Evolutionary conservation across 345 rosid genomes (phyloP), one percentile per base, ranked within the genome.

Genomic region (Euclidium syriacum): DNA sequence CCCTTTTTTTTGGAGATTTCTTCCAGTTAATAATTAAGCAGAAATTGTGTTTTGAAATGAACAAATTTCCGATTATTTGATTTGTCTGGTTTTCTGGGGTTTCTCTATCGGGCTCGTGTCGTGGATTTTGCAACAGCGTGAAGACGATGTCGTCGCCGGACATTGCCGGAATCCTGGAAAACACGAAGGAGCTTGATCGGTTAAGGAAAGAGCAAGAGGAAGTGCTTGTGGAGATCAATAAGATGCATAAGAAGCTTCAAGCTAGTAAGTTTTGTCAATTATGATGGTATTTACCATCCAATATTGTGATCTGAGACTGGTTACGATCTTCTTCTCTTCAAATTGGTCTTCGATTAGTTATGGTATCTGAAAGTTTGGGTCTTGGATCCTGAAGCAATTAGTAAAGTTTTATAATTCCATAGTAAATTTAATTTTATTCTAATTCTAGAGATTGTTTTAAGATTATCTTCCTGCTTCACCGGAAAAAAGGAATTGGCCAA

Each of bases 191-290:
- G 74, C 91, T 92, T 36, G 97, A 92, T 81, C 91, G 91, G 67
- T 58, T 91, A 59, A 82, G 88, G 89, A 91, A 80, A 71, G 87
- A 78, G 0, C 91, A 80, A 48, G 96, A 87, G 52, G 89, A 76
- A 0, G 84, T 87, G 23, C 85, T 91, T 5, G 29, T 17, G 4
- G 96, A 91, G 39, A 91, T 91, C 83, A 91, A 91, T 79, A 91
- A 91, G 82, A 67, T 91, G 82, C 98, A 91, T 52, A 91, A 82
- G 77, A 87, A 71, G 83, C 96, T 91, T 58, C 98, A 85, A 76
- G 67, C 85, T 74, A 74, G 98, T 87, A 54, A 67, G 79, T 74
- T 7, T 32, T 54, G 59, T 6, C 12, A 10, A 7, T 15, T n/a
- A 1, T 22, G 17, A 30, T 12, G 41, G 5, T 36, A 6, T 36